Base-by-base conservation (phyloP, 352 stramenopile species). In the Pythium graminicola region DNA sequence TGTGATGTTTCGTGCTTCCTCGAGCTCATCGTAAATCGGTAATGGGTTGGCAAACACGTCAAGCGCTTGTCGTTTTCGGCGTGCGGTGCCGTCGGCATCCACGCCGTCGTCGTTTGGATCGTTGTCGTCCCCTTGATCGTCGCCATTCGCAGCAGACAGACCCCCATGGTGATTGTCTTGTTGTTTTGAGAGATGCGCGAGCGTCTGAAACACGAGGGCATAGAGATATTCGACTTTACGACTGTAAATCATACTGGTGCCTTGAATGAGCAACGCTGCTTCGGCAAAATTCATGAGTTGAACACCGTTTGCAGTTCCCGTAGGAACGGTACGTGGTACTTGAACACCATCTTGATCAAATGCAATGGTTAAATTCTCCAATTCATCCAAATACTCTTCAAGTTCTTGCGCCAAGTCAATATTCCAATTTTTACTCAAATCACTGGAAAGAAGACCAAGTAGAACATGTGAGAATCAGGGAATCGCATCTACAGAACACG, bases 201-300 rank as follows among this genome's bases (percentile, higher is more conserved):
- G 66, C 32, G 87, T 89, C 52, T 96, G 84, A 65, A 94, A 96
- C 44, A 97, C 89, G 1, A 97, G 71, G 29, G 81, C 76, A 65
- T 98, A 91, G 3, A 98, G 67, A 57, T 97, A 97, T 67, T 98
- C 90, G 31, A 98, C 91, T 64, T 98, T 98, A 58, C 90, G 85
- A 54, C 85, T 94, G 76, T 98, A 98, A 43, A 97, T 91, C 74
- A 95, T 71, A 16, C 76, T 89, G 41, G 90, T 96, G 46, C 93
- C 93, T 47, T 98, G 90, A 47, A 98, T 88, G 46, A 98, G 73
- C 35, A 98, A 64, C 36, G 93, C 93, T 0, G 93, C 93, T 46
- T 96, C 77, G 3, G 91, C 86, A 76, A 98, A 98, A 63, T 97
- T 97, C 56, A 95, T 87, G 41, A 63, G 48, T 54, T 60, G 60